These are phyloP conservation scores for Aquilaria agallochum DNA, from an alignment of 441 rosid species.

Conservation along the genomic window DNA sequence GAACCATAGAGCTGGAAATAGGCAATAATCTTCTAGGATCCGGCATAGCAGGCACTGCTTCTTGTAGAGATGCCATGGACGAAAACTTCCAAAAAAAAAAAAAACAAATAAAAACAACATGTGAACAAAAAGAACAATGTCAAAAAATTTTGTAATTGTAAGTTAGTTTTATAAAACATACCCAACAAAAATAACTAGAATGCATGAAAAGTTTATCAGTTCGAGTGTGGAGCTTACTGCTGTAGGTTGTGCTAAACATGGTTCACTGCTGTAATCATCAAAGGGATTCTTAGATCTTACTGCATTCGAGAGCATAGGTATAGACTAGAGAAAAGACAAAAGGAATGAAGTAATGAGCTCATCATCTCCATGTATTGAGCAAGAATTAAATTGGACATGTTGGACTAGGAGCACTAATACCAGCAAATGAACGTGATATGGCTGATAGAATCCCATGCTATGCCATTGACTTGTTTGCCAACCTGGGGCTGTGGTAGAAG, in stretches of 20 bases:
- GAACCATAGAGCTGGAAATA: conserved; percentile 23
- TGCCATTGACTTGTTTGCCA: conserved; percentile 51
- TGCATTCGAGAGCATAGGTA: conserved; percentile 26
- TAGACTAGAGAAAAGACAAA: conserved; percentile 30
- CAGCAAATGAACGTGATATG: conserved; percentile 47
- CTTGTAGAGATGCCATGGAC: conserved; percentile 37
- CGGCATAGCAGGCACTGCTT: conserved; percentile 30
- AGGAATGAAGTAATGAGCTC: neutral
- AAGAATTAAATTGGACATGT: conserved; percentile 1
- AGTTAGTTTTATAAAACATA: neutral
- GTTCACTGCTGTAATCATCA: conserved; percentile 46
- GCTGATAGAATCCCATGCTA: conserved; percentile 46
- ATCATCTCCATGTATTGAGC: conserved; percentile 1
- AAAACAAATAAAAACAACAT: neutral
- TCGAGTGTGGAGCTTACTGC: conserved; percentile 29
- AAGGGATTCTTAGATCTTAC: conserved; percentile 62
- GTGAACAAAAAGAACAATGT: too few species aligned
- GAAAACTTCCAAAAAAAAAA: conserved; percentile 33
- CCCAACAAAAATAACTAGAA: neutral
- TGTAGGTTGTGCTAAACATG: conserved; percentile 31
- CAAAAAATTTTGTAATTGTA: neutral
- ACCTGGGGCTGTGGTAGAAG: conserved; percentile 33
- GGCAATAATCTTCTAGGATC: conserved; percentile 21
- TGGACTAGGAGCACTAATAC: conserved; percentile 28
- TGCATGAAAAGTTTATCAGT: conserved; percentile 2